A percentile compares a stretch with the other conserved stretches of the same genome.
Evolutionary conservation across 2,329 filamentous ascomycete species (phyloP).

Genomic region (Beauveria sp.): DNA sequence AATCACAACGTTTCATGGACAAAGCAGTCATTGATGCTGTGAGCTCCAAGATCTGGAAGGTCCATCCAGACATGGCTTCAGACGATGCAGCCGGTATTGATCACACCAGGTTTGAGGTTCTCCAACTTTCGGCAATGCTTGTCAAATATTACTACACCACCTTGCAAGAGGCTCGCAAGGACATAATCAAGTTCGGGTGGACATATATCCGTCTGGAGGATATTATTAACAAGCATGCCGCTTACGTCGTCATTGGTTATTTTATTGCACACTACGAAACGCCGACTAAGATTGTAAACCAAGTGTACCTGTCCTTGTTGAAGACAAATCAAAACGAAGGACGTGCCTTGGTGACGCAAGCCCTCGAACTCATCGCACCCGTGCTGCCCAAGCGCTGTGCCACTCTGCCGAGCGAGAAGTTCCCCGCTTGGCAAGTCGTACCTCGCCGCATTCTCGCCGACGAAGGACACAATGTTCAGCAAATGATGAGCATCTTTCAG

Average conservation of each 20-base stretch:
- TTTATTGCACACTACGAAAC: constrained; percentile 98
- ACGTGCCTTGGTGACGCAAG: constrained; percentile 83
- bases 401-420: constrained; percentile 57
- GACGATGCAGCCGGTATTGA: constrained; percentile 86
- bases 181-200: constrained; percentile 99
- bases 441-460: constrained; percentile 87
- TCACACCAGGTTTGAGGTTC: constrained; percentile 88
- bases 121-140: constrained; percentile 89
- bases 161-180: constrained; percentile 86
- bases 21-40: constrained; percentile 81
- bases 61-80: constrained; percentile 70
- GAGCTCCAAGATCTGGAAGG: constrained; percentile 88
- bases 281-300: constrained; percentile 87
- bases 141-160: constrained; percentile 90
- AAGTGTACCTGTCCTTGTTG: constrained; percentile 87
- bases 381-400: constrained; percentile 80
- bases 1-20: constrained; percentile 70
- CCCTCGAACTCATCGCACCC: constrained; percentile 88
- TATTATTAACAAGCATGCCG: constrained; percentile 97
- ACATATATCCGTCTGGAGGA: constrained; percentile 98
- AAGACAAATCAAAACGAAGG: constrained; percentile 95
- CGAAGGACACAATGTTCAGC: constrained; percentile 89
- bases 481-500: constrained; percentile 95
- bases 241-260: constrained; percentile 93
- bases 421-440: constrained; percentile 81